Evolutionary conservation across 2,329 filamentous ascomycete species (phyloP).

Genomic region (Neopestalotiopsis clavispora): DNA sequence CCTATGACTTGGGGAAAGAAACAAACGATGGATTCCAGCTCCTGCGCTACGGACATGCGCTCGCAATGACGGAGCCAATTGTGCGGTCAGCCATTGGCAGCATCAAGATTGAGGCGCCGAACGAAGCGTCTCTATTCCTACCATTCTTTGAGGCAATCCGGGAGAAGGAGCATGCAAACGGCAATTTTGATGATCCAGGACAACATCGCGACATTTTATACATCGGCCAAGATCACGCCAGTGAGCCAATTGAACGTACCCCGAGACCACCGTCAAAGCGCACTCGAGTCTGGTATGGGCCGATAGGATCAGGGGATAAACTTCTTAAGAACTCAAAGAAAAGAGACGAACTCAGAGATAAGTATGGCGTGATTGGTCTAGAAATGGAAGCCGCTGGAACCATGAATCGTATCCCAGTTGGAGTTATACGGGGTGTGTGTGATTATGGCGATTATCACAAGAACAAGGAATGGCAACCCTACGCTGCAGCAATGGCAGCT

Average conservation of each 20-base stretch:
- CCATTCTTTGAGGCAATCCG: conserved; percentile 30
- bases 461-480: conserved; percentile 40
- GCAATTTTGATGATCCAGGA: conserved; percentile 37
- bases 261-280: conserved; percentile 26
- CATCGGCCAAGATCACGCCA: too few species aligned
- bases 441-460: conserved; percentile 41
- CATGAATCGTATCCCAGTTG: conserved; percentile 38
- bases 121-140: conserved; percentile 28
- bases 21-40: conserved; percentile 32
- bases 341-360: conserved; percentile 23
- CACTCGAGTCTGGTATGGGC: conserved; percentile 39
- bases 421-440: conserved; percentile 38
- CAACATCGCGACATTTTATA: conserved; percentile 35
- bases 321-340: conserved; percentile 32
- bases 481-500: conserved; percentile 39
- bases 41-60: conserved; percentile 28
- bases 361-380: conserved; percentile 34
- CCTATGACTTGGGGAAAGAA: conserved; percentile 41
- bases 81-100: conserved; percentile 39
- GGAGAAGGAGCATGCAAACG: conserved; percentile 25
- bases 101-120: conserved; percentile 31
- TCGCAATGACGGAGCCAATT: conserved; percentile 35
- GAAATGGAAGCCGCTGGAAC: conserved; percentile 34
- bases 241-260: conserved; percentile 25
- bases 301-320: conserved; percentile 39